These are phyloP conservation scores for Bipolaris zeicola DNA, from an alignment of 2,329 filamentous ascomycete genomes.

Conservation along the genomic window DNA sequence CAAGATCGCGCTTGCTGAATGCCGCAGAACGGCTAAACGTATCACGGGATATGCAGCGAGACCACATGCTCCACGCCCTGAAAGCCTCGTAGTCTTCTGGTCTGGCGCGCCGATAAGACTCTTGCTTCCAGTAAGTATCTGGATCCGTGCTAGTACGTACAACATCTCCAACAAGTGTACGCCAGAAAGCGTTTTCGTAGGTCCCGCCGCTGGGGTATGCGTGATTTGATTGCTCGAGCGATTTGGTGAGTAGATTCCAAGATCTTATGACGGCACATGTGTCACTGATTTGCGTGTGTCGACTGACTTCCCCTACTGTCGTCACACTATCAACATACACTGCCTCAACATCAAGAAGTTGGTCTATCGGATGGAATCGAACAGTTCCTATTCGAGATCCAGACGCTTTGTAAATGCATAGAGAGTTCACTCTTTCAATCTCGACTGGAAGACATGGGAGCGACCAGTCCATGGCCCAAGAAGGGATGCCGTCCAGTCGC, in stretches of 20 bases:
- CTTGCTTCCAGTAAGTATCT: not conserved
- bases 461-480: conserved; percentile 32
- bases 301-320: conserved; percentile 19
- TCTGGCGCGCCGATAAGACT: conserved; percentile 17
- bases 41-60: conserved; percentile 29
- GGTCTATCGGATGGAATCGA: not conserved
- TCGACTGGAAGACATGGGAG: conserved; percentile 22
- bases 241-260: conserved; percentile 17
- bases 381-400: conserved; percentile 6
- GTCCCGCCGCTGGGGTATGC: conserved; percentile 18
- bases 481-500: conserved; percentile 18
- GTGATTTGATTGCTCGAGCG: not conserved
- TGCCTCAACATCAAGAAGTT: conserved; percentile 17
- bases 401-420: conserved; percentile 22
- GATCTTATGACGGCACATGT: conserved; percentile 20
- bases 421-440: conserved; percentile 21
- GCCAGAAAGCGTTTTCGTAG: conserved; percentile 26
- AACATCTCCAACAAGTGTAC: conserved; percentile 21
- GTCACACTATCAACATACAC: conserved; percentile 17
- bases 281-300: conserved; percentile 28
- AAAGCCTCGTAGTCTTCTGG: conserved; percentile 17
- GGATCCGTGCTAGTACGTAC: conserved; percentile 8
- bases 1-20: conserved; percentile 24
- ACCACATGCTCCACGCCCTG: conserved; percentile 26
- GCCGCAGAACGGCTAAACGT: conserved; percentile 18